A percentile compares a stretch with the other conserved stretches of the same genome.
phyloP scores from a whole-genome alignment of 2,329 filamentous ascomycete species.

The Didymella sp. region DNA sequence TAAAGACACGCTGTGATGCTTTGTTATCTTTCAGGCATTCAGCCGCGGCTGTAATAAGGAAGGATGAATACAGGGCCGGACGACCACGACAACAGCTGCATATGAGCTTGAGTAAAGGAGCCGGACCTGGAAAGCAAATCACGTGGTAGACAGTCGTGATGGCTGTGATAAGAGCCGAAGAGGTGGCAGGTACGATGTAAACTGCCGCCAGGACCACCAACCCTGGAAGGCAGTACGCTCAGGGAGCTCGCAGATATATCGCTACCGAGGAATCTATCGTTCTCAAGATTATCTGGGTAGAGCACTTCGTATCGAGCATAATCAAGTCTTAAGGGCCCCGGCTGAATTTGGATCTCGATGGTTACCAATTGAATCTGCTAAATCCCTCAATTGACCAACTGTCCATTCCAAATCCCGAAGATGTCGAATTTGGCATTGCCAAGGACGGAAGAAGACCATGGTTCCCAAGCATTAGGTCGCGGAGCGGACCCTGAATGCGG shows the following conservation, averaged over 20 bases:
- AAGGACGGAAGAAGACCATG: conserved; percentile 5
- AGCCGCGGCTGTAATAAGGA: neutral
- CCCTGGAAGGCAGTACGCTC: neutral
- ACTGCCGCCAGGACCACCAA: neutral
- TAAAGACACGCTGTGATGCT: neutral
- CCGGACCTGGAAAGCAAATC: neutral
- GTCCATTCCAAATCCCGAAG: neutral
- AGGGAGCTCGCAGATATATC: neutral
- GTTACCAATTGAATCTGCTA: neutral
- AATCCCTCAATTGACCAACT: neutral
- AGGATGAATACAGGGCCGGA: neutral
- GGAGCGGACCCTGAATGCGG: neutral
- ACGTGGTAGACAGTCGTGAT: neutral
- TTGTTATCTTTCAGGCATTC: neutral
- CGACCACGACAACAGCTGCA: neutral
- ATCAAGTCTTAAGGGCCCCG: neutral
- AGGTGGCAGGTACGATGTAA: neutral
- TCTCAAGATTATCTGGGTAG: neutral
- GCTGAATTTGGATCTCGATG: neutral
- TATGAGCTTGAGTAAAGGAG: neutral
- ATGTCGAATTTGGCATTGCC: conserved; percentile 3
- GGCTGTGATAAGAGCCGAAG: neutral
- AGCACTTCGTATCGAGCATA: neutral
- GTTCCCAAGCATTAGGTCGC: conserved; percentile 1
- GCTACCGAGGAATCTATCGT: neutral